Conservation (phyloP, 2,329 filamentous ascomycete species). For the Penicillium sp. region DNA sequence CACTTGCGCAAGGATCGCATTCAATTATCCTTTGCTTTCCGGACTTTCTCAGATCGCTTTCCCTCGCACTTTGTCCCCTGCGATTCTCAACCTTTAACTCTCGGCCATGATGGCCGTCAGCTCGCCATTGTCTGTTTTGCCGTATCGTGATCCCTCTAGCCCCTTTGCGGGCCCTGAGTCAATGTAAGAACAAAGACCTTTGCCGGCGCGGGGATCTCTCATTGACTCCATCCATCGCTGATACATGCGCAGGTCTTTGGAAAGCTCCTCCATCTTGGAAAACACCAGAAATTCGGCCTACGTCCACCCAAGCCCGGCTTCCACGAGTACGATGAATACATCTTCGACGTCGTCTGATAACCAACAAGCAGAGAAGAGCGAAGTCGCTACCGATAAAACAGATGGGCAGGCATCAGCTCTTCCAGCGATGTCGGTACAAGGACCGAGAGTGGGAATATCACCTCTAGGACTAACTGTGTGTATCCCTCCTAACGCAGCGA, state of each 20-base stretch:
- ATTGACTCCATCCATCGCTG: conserved; percentile 1
- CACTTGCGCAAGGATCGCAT: conserved; percentile 12
- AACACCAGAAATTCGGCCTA: conserved; percentile 10
- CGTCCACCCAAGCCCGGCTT: conserved; percentile 2
- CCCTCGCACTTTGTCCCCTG: conserved; percentile 6
- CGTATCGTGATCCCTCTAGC: conserved; percentile 22
- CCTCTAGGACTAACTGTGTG: conserved; percentile 31
- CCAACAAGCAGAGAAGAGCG: background rate
- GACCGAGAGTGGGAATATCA: background rate
- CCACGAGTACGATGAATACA: background rate
- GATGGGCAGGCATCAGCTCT: background rate
- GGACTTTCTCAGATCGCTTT: background rate
- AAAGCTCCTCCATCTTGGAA: conserved; percentile 7
- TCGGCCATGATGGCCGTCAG: conserved; percentile 34
- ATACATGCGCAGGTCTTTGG: conserved; percentile 20
- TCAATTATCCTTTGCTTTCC: background rate
- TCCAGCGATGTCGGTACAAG: conserved; percentile 8
- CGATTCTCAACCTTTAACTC: background rate
- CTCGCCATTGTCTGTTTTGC: conserved; percentile 30
- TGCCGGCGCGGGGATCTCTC: background rate
- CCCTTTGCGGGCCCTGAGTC: conserved; percentile 19
- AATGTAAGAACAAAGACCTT: conserved; percentile 21
- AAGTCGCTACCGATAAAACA: background rate
- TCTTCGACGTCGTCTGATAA: background rate
- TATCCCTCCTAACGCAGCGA: background rate